Base-by-base conservation (phyloP, 140 eudicot genomes). In the Oenanthe javanica region DNA sequence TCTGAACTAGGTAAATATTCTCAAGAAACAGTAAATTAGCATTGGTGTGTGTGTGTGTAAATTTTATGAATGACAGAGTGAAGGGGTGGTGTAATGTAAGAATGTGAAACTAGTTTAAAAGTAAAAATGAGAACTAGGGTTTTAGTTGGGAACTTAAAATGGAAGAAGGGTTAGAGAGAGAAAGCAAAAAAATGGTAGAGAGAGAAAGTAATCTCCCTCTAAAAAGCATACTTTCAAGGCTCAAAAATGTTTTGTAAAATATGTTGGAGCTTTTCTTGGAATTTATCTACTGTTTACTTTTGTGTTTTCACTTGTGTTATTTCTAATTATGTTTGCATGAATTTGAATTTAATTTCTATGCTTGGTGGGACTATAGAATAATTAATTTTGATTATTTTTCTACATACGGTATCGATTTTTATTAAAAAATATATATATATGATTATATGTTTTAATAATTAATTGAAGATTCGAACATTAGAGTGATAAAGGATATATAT, bases 121-220 rank as follows among this genome's bases (percentile, higher is more conserved):
- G 78, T n/a, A 19, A 72, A 42, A 72, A 49, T 42, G 27, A 10
- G 13, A 16, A 25, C 79, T 75, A 75, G 64, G 79, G 79, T 75
- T 75, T 49, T 12, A 13, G 61, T 75, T 49, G 64, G 59, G 64
- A 75, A 45, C 36, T n/a, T 1, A 25, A 36, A 47, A 74, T 74
- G 78, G 40, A 47, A 74, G 78, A 49, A 11, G 46, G 55, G 43
- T 21, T 45, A 14, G 78, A 75, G 79, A 75, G 63, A 75, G 79
- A 75, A 12, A 49, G 12, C 18, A 48, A 42, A 47, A 21, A 21
- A 45, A 16, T 8, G 55, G n/a, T 1, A 75, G 57, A 75, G 57
- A 75, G 78, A 48, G 61, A 75, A 9, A 73, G 55, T 74, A 6
- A 75, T 75, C 79, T 75, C 79, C 79, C 79, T 75, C 79, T 49